These are phyloP conservation scores for Mortierella sp. DNA, from an alignment of 371 early-diverging fungal genomes.

Conservation along the genomic window DNA sequence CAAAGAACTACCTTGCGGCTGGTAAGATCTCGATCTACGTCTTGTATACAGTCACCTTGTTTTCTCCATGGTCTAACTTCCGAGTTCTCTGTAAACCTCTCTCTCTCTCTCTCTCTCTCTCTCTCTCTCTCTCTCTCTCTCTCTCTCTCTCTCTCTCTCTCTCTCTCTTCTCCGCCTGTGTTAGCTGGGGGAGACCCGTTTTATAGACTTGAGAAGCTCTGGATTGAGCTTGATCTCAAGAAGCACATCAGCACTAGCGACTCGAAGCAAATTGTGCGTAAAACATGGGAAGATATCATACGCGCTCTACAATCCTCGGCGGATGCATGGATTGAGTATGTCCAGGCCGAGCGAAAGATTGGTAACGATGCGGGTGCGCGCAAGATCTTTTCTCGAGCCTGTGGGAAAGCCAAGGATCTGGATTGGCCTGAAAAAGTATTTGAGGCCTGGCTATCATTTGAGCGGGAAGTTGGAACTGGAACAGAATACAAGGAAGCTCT, in stretches of 20 bases:
- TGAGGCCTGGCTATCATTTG: constrained; percentile 45
- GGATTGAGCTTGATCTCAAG: constrained; percentile 33
- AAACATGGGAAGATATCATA: constrained; percentile 28
- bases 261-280: constrained; percentile 13
- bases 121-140: no score
- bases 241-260: constrained; percentile 3
- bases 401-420: constrained; percentile 18
- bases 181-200: constrained; percentile 48
- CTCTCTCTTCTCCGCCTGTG: no score
- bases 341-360: constrained; percentile 21
- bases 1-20: no score
- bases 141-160: no score
- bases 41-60: no score
- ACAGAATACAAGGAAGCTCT: constrained; percentile 29
- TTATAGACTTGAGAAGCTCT: constrained; percentile 29
- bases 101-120: no score
- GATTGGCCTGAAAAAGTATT: constrained; percentile 48
- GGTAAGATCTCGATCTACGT: no score
- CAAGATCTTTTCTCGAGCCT: constrained; percentile 26
- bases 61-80: no score
- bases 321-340: constrained; percentile 32
- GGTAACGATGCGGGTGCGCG: constrained; percentile 24
- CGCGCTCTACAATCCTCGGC: constrained; percentile 22
- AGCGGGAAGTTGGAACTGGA: constrained; percentile 23
- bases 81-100: no score